These are phyloP conservation scores for Fistulina hepatica DNA, from an alignment of 1,284 basidiomycete genomes.

Conservation along the genomic window DNA sequence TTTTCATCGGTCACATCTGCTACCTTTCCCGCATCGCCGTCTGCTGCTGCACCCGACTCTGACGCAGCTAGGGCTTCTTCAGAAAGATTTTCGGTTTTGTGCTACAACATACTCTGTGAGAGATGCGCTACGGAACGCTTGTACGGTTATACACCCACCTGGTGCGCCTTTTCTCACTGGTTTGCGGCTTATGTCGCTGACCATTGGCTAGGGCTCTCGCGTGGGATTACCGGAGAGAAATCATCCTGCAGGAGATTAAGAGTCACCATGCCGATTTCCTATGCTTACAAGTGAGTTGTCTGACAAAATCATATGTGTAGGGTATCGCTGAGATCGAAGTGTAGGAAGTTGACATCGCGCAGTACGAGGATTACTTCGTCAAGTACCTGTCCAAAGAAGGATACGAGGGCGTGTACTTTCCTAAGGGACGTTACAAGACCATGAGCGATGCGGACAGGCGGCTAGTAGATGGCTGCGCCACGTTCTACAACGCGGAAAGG, in stretches of 20 bases:
- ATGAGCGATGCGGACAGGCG: constrained; percentile 85
- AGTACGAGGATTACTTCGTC: constrained; percentile 91
- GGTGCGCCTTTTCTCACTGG: too few relatives aligned
- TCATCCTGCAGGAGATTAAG: constrained; percentile 82
- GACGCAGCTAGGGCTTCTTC: too few relatives aligned
- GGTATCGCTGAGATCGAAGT: too few relatives aligned
- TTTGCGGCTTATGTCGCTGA: too few relatives aligned
- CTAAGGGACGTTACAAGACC: constrained; percentile 90
- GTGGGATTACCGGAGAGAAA: constrained; percentile 92
- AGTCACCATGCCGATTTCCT: constrained; percentile 83
- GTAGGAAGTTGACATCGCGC: constrained; percentile 88
- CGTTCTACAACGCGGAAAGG: constrained; percentile 88
- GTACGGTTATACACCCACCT: constrained; percentile 94
- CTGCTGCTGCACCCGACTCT: too few relatives aligned
- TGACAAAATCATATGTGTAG: too few relatives aligned
- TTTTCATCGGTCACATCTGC: too few relatives aligned
- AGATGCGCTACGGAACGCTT: constrained; percentile 81
- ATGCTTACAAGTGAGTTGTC: constrained; percentile 90
- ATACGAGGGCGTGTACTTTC: constrained; percentile 90
- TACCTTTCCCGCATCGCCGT: too few relatives aligned
- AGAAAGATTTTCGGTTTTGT: constrained; percentile 75
- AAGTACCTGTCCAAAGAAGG: constrained; percentile 67
- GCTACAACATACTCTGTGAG: constrained; percentile 95
- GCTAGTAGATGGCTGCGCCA: constrained; percentile 94
- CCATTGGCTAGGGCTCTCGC: constrained; percentile 81